A percentile compares a stretch with the other conserved stretches of the same genome.
phyloP scores from a whole-genome alignment of 768 basidiomycete genomes.

The Suillus subaureus region DNA sequence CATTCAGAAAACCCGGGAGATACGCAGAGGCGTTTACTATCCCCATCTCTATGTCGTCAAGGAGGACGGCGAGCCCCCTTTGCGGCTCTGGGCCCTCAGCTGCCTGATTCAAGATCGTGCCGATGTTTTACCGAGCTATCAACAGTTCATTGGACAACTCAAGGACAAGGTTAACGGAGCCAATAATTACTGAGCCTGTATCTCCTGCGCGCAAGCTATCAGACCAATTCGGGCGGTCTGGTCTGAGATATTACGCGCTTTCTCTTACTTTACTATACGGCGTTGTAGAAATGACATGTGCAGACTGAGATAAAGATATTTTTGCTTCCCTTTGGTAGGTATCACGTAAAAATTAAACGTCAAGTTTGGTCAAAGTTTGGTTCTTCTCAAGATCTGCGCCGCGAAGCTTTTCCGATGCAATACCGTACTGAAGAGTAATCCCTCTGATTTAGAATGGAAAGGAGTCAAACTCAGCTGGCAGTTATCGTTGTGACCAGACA shows the following conservation, averaged over 20 bases:
- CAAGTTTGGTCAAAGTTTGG: background rate
- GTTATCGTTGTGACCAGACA: background rate
- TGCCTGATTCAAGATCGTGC: constrained; percentile 94
- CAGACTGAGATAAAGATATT: background rate
- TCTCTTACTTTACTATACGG: background rate
- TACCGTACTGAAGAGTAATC: background rate
- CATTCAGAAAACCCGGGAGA: constrained; percentile 91
- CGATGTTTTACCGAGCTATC: constrained; percentile 93
- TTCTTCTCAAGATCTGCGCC: background rate
- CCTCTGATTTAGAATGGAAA: background rate
- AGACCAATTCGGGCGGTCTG: background rate
- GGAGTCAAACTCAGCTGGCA: background rate
- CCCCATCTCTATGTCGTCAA: constrained; percentile 96
- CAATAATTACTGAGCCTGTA: constrained; percentile 29
- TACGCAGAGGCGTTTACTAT: constrained; percentile 90
- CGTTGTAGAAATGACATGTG: constrained; percentile 1
- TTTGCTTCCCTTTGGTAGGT: background rate
- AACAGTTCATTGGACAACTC: constrained; percentile 87
- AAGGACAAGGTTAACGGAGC: constrained; percentile 73
- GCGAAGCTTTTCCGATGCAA: background rate
- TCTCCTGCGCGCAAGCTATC: background rate
- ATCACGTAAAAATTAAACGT: background rate
- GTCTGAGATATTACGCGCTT: constrained; percentile 8
- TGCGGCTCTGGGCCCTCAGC: constrained; percentile 94
- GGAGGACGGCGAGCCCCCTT: constrained; percentile 94